These are phyloP conservation scores for Castanea mollissima DNA, from an alignment of 306 rosid species.

Conservation along the genomic window DNA sequence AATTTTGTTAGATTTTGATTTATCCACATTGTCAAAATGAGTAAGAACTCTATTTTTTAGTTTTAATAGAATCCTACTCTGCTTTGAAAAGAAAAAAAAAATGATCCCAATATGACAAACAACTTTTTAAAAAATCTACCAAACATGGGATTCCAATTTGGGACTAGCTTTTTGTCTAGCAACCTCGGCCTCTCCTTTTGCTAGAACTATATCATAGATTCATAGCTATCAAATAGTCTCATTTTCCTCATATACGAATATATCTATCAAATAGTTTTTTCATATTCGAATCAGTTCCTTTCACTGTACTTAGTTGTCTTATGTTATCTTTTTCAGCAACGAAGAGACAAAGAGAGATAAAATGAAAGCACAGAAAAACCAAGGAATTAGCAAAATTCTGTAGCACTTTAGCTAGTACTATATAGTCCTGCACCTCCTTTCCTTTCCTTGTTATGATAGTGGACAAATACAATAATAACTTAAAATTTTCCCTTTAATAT, in stretches of 20 bases:
- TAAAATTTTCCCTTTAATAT: no score
- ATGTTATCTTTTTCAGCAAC: slow-evolving; percentile 20
- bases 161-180: slow-evolving; percentile 23
- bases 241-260: neutral
- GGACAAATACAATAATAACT: neutral
- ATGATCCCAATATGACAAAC: slow-evolving; percentile 43
- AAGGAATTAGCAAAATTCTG: slow-evolving; percentile 17
- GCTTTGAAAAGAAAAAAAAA: neutral
- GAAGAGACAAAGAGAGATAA: neutral
- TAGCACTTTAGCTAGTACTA: neutral
- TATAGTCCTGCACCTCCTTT: neutral
- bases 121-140: slow-evolving; percentile 40
- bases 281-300: neutral
- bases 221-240: neutral
- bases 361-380: slow-evolving; percentile 6
- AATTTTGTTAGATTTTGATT: no score
- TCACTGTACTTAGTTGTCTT: slow-evolving; percentile 25
- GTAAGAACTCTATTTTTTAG: no score
- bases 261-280: neutral
- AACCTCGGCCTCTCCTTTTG: neutral
- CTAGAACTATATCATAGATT: neutral
- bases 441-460: neutral
- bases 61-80: no score
- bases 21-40: no score
- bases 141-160: slow-evolving; percentile 22